Conservation (phyloP, 192 early-diverging fungal species). For the Linnemannia zychae region DNA sequence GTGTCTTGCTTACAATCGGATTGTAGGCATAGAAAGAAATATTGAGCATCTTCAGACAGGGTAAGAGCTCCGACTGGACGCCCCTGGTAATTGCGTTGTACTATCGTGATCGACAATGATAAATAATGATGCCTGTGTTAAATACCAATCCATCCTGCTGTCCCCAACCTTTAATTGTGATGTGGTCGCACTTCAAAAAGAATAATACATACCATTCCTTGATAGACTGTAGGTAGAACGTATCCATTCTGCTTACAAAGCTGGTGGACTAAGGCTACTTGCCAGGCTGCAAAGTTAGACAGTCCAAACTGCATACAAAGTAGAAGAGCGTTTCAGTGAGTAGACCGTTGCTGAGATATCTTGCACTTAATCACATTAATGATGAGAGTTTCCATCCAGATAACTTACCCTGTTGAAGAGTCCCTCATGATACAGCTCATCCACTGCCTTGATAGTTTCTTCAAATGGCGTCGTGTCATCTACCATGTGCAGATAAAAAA, state of each 20-base stretch:
- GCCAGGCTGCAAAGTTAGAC: slow-evolving; percentile 52
- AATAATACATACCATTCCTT: slow-evolving; percentile 51
- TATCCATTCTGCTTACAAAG: slow-evolving; percentile 52
- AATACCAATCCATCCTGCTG: no score
- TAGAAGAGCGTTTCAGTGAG: neutral
- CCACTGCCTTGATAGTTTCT: slow-evolving; percentile 64
- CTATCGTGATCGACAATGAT: neutral
- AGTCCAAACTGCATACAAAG: slow-evolving; percentile 41
- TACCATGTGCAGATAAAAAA: slow-evolving; percentile 75
- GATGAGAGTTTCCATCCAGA: neutral
- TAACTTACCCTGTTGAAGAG: slow-evolving; percentile 55
- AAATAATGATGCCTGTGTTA: neutral
- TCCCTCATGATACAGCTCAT: slow-evolving; percentile 69
- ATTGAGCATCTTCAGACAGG: slow-evolving; percentile 63
- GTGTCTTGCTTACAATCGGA: slow-evolving; percentile 53
- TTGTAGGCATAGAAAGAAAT: slow-evolving; percentile 75
- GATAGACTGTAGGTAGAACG: slow-evolving; percentile 55
- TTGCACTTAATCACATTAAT: neutral
- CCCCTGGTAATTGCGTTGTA: slow-evolving; percentile 56
- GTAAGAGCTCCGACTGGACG: slow-evolving; percentile 63
- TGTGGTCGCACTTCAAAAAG: neutral
- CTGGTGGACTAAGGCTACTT: slow-evolving; percentile 41
- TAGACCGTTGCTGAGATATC: no score
- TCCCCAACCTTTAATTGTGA: neutral
- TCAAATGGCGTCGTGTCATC: slow-evolving; percentile 67